phyloP scores from a whole-genome alignment of 257 asterid species.

The Leptodermis oblonga region DNA sequence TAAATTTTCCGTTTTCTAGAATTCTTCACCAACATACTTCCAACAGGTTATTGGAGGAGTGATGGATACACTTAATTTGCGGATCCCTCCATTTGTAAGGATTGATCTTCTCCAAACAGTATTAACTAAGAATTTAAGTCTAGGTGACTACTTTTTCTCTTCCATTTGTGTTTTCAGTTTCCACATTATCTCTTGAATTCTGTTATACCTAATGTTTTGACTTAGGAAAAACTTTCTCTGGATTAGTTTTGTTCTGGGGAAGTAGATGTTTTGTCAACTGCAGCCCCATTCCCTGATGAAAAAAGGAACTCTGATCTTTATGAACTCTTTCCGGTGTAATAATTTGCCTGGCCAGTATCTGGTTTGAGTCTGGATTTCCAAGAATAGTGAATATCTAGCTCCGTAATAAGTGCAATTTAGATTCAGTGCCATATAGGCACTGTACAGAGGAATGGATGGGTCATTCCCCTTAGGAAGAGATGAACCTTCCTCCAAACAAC shows the following conservation, averaged over 20 bases:
- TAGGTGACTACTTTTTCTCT: conserved; percentile 46
- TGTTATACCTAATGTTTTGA: not conserved
- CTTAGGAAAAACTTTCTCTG: too few relatives aligned
- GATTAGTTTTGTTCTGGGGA: too few relatives aligned
- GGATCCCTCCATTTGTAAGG: conserved; percentile 76
- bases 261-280: too few relatives aligned
- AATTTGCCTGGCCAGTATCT: not conserved
- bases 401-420: not conserved
- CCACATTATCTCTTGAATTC: not conserved
- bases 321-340: too few relatives aligned
- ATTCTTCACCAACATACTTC: conserved; percentile 24
- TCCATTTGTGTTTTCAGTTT: not conserved
- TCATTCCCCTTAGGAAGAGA: too few relatives aligned
- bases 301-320: too few relatives aligned
- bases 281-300: too few relatives aligned
- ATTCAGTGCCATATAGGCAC: not conserved
- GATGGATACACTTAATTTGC: conserved; percentile 57
- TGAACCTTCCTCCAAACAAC: too few relatives aligned
- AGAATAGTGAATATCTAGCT: not conserved
- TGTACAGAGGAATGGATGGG: too few relatives aligned
- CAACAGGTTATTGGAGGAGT: conserved; percentile 83
- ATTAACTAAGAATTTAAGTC: conserved; percentile 64
- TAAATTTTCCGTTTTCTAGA: conserved; percentile 5
- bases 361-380: not conserved
- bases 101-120: conserved; percentile 77